These are phyloP conservation scores for Leucogyrophana mollusca DNA, from an alignment of 768 basidiomycete genomes.

Conservation along the genomic window DNA sequence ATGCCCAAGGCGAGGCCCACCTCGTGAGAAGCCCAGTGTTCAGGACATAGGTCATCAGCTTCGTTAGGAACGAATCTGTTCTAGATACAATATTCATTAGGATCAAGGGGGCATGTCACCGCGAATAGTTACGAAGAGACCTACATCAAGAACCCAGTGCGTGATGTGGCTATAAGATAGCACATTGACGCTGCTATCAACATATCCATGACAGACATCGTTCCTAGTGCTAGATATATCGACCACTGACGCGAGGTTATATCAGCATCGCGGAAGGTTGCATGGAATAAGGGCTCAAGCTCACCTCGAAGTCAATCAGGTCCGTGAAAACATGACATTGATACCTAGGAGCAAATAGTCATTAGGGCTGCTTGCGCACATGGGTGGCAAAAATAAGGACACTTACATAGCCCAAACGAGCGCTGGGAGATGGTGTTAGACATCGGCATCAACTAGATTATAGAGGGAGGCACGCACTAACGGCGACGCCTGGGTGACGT, in stretches of 20 bases:
- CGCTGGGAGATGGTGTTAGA: neutral
- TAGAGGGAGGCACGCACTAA: neutral
- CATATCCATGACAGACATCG: neutral
- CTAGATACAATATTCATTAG: neutral
- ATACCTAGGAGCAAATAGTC: neutral
- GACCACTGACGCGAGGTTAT: neutral
- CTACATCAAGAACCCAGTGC: constrained; percentile 1
- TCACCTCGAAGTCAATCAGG: neutral
- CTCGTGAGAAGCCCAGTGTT: constrained; percentile 2
- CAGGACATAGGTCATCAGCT: neutral
- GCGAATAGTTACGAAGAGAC: neutral
- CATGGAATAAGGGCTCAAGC: too few relatives aligned
- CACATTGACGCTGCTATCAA: neutral
- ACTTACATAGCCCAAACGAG: neutral
- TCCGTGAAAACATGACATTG: accelerated
- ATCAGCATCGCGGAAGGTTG: too few relatives aligned
- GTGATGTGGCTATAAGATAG: constrained; percentile 1
- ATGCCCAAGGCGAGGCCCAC: neutral
- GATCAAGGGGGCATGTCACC: too few relatives aligned
- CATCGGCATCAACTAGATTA: neutral
- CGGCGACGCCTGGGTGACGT: neutral
- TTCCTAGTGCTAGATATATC: neutral
- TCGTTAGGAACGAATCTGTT: neutral
- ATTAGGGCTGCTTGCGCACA: too few relatives aligned
- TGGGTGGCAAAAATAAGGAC: neutral